A percentile compares a stretch with the other conserved stretches of the same genome.
phyloP scores from a whole-genome alignment of 1,139 yeast species.

The Kodamaea suecica region DNA sequence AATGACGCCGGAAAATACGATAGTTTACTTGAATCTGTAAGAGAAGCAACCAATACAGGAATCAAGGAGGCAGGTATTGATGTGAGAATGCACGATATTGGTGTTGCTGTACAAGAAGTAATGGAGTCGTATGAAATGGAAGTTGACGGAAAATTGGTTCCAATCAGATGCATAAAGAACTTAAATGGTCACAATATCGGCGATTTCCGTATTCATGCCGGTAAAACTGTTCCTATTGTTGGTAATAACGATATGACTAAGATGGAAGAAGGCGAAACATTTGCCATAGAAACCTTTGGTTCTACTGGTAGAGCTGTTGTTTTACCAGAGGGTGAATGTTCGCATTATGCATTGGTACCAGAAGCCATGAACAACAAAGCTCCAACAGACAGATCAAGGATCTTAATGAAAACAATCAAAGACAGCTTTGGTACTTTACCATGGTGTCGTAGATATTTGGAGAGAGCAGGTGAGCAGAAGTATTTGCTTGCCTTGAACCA shows the following conservation, averaged over 20 bases:
- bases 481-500: conserved; percentile 85
- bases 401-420: conserved; percentile 65
- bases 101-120: conserved; percentile 92
- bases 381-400: conserved; percentile 65
- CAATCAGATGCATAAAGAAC: conserved; percentile 85
- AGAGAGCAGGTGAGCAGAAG: conserved; percentile 87
- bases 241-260: conserved; percentile 90
- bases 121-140: conserved; percentile 97
- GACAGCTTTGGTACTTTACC: conserved; percentile 90
- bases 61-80: conserved; percentile 92
- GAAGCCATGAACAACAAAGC: conserved; percentile 43
- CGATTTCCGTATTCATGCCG: conserved; percentile 84
- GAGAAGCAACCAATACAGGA: conserved; percentile 93
- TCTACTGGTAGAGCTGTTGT: conserved; percentile 95
- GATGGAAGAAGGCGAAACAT: conserved; percentile 98
- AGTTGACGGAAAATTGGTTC: conserved; percentile 78
- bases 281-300: conserved; percentile 98
- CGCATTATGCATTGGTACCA: conserved; percentile 76
- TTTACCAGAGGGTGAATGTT: conserved; percentile 81
- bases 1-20: conserved; percentile 72
- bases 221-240: conserved; percentile 94
- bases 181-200: conserved; percentile 92
- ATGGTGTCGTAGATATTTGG: conserved; percentile 93
- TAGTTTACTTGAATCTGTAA: conserved; percentile 74
- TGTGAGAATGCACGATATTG: conserved; percentile 91